Conservation (phyloP, 1,139 yeast genomes). For the Saccharomyces hybrid region DNA sequence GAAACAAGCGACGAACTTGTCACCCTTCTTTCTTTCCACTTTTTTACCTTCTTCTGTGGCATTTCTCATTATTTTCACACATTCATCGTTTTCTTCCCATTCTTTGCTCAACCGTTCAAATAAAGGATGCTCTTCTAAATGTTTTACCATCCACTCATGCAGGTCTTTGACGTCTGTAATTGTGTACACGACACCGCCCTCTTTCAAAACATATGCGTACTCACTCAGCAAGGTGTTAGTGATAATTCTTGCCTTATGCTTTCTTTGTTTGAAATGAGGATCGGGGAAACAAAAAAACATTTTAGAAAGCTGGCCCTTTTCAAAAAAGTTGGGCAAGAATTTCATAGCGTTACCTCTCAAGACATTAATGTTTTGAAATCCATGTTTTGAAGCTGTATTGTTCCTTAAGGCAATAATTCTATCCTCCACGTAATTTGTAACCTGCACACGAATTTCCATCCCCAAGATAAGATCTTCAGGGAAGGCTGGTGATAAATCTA, state of each 20-base stretch:
- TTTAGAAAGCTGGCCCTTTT: constrained; percentile 70
- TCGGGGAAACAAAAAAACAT: constrained; percentile 98
- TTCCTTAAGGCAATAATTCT: constrained; percentile 77
- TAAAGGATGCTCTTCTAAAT: constrained; percentile 81
- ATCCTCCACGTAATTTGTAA: constrained; percentile 93
- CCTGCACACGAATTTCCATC: constrained; percentile 97
- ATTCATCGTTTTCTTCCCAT: constrained; percentile 72
- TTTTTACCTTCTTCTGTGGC: constrained; percentile 98
- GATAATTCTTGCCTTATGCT: constrained; percentile 93
- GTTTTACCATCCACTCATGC: constrained; percentile 94
- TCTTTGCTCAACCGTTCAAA: constrained; percentile 72
- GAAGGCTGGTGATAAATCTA: constrained; percentile 69
- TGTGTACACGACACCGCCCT: constrained; percentile 85
- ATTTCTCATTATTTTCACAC: constrained; percentile 80
- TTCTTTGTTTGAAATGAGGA: constrained; percentile 95
- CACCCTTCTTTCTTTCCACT: constrained; percentile 82
- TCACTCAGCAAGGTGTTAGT: constrained; percentile 83
- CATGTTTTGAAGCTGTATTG: constrained; percentile 29
- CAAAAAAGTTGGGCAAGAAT: constrained; percentile 87
- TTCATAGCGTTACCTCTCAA: constrained; percentile 96
- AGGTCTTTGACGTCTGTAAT: constrained; percentile 93
- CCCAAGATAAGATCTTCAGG: constrained; percentile 74
- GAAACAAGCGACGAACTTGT: constrained; percentile 83
- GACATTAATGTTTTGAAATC: constrained; percentile 78
- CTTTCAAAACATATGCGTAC: constrained; percentile 82